These are phyloP conservation scores for Scedosporium boydii DNA, from an alignment of 2,329 filamentous ascomycete species.

Conservation along the genomic window DNA sequence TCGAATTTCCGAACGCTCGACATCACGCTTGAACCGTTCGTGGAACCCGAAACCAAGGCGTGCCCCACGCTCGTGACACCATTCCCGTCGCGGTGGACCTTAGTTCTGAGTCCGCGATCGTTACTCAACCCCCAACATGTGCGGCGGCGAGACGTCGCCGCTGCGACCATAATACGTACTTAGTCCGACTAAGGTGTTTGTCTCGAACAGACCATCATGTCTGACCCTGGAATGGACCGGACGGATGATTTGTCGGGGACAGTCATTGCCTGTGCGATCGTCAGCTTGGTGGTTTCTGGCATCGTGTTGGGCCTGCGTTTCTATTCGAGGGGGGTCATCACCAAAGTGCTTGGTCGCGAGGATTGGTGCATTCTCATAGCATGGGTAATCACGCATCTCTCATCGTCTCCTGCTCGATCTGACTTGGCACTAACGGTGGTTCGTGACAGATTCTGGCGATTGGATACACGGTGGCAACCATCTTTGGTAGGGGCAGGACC, in stretches of 20 bases:
- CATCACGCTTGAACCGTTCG: too few relatives aligned
- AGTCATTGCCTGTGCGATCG: slow-evolving; percentile 7
- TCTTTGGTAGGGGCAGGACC: neutral
- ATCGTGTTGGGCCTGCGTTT: slow-evolving; percentile 8
- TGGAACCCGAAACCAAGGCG: too few relatives aligned
- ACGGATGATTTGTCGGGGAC: neutral
- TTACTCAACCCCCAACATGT: too few relatives aligned
- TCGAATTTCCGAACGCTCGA: too few relatives aligned
- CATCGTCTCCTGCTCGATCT: neutral
- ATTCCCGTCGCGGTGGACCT: too few relatives aligned
- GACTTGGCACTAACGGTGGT: neutral
- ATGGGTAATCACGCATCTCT: slow-evolving; percentile 7
- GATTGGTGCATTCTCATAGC: slow-evolving; percentile 8
- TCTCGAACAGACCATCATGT: neutral
- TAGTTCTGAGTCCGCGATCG: too few relatives aligned
- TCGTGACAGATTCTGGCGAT: neutral
- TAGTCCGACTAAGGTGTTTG: neutral
- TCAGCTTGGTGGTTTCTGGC: slow-evolving; percentile 1
- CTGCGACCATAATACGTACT: too few relatives aligned
- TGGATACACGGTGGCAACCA: neutral
- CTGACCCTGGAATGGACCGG: neutral
- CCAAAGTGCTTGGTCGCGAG: slow-evolving; percentile 7
- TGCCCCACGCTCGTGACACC: too few relatives aligned
- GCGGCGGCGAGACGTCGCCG: too few relatives aligned
- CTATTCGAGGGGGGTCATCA: slow-evolving; percentile 5